phyloP scores from a whole-genome alignment of 2,329 filamentous ascomycete species.

The Aspergillus ibericus region DNA sequence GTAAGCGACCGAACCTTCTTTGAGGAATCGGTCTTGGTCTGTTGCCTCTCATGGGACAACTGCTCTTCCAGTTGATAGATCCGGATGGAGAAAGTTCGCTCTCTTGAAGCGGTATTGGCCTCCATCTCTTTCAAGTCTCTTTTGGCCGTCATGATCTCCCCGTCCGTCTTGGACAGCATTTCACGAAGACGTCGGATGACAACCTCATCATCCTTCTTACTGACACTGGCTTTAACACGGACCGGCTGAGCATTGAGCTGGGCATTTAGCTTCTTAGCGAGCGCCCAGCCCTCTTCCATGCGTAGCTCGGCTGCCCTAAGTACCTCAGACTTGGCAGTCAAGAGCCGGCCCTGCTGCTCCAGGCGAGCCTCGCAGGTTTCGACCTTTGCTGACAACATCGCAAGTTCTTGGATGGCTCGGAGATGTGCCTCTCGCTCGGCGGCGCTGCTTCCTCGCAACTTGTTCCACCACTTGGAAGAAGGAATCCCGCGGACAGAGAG shows the following conservation, averaged over 20 bases:
- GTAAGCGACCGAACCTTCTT: slow-evolving; percentile 9
- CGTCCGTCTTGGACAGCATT: slow-evolving; percentile 5
- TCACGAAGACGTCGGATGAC: not conserved
- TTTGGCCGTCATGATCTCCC: slow-evolving; percentile 1
- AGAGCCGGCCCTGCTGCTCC: not conserved
- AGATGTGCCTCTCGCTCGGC: not conserved
- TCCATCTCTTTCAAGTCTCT: not conserved
- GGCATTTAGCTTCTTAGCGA: not conserved
- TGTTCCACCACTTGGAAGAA: too few relatives aligned
- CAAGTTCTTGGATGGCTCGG: not conserved
- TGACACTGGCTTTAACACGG: not conserved
- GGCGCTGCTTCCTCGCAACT: not conserved
- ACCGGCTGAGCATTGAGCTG: not conserved
- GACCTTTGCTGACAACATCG: not conserved
- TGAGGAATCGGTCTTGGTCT: not conserved
- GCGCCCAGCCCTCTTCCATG: slow-evolving; percentile 6
- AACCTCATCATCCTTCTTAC: not conserved
- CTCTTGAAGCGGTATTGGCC: slow-evolving; percentile 1
- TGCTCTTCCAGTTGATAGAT: slow-evolving; percentile 13
- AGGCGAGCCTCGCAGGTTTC: slow-evolving; percentile 6
- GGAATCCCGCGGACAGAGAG: not conserved
- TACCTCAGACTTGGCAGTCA: slow-evolving; percentile 8
- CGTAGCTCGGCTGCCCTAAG: slow-evolving; percentile 6
- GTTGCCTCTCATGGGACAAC: not conserved
- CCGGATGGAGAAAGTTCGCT: slow-evolving; percentile 1